These are phyloP conservation scores for Brassica hybrid DNA, from an alignment of 441 rosid species.

Conservation along the genomic window DNA sequence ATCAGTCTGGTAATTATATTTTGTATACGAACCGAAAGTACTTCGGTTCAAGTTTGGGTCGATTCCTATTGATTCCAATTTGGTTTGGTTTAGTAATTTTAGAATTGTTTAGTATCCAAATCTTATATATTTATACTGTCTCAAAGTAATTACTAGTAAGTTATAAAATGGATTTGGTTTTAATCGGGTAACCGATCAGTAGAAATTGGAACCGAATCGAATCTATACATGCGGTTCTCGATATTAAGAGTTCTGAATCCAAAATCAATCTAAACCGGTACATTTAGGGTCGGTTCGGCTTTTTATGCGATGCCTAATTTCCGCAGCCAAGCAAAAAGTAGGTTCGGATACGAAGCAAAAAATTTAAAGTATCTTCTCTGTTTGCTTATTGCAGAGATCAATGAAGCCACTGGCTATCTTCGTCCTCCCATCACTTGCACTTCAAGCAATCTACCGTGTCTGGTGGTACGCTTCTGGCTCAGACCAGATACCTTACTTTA, in stretches of 20 bases:
- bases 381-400: constrained; percentile 61
- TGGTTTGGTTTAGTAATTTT: background rate
- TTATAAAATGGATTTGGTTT: background rate
- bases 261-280: background rate
- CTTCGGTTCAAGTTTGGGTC: background rate
- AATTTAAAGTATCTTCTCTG: constrained; percentile 5
- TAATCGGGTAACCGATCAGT: background rate
- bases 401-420: constrained; percentile 65
- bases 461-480: constrained; percentile 88
- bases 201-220: background rate
- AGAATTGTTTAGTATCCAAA: background rate
- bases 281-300: background rate
- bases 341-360: background rate
- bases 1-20: too few species aligned
- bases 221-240: background rate
- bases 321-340: background rate
- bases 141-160: constrained; percentile 1
- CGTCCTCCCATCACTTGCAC: constrained; percentile 67
- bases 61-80: background rate
- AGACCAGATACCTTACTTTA: constrained; percentile 60
- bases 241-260: background rate
- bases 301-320: background rate
- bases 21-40: background rate
- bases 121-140: background rate
- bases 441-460: constrained; percentile 69